Base-by-base conservation (phyloP, 1,139 yeast species). In the Diutina sp. region DNA sequence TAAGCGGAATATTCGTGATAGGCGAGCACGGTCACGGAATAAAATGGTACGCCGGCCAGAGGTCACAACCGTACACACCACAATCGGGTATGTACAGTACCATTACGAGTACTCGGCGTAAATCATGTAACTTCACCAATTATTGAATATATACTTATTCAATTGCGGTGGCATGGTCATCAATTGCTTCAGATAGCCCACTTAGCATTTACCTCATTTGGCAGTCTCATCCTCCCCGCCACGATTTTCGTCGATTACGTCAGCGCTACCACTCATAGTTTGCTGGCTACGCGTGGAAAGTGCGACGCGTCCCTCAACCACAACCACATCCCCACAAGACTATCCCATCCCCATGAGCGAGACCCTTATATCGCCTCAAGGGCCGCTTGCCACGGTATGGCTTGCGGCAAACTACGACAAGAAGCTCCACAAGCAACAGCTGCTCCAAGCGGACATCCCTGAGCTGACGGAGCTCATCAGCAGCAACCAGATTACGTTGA, bases 341-440 rank as follows among this genome's bases (percentile, higher is more conserved):
- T 18, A 6, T 9, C 46, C 25, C 46, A 18, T 44, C 3, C 16
- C 32, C 29, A 50, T 50, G 53, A 30, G 28, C 44, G 53, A 50
- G 11, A 32, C 32, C 28, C 53, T 50, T 11, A n/a, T 32, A 32
- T 32, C 44, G 18, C 32, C 32, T 29, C 85, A 85, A 66, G 95
- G 96, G 3, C 95, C 96, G 1, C 73, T 90, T 63, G 96, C 96
- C 6, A 87, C 86, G 62, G 93, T 90, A 16, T 91, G 97, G 97
- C 77, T 91, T 57, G 97, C 97, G 2, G 93, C 97, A 44, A 90
- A 89, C 67, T 79, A 89, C 69, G 96, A 88, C 64, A 83, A 85
- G 65, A 87, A 87, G 63, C 77, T 91, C 54, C 79, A 95, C 54
- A 87, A 88, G 66, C 83, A 82, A 58, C 93, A 90, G 66, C 78